phyloP scores from a whole-genome alignment of 352 stramenopile species.

The Pythium graminicola region DNA sequence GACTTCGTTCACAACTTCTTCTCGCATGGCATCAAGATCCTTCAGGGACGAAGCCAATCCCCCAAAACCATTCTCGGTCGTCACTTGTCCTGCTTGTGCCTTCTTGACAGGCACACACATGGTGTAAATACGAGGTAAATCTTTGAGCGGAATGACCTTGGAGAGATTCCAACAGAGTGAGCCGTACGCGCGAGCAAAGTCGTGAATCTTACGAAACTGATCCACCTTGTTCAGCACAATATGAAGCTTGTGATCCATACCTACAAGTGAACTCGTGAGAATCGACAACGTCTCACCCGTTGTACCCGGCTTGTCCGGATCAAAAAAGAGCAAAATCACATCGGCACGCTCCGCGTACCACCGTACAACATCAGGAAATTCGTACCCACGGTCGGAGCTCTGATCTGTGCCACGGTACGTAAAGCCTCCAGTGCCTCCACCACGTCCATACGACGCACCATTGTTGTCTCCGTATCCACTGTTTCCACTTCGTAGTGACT shows the following conservation, averaged over 20 bases:
- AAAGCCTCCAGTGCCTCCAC: conserved; percentile 5
- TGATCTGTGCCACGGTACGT: conserved; percentile 40
- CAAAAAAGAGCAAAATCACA: conserved; percentile 99
- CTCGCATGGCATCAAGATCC: conserved; percentile 93
- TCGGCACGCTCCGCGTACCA: conserved; percentile 99
- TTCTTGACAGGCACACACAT: conserved; percentile 96
- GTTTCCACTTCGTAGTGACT: conserved; percentile 22
- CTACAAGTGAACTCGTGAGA: conserved; percentile 93
- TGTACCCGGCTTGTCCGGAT: conserved; percentile 99
- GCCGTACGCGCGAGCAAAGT: conserved; percentile 99
- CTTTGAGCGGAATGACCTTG: conserved; percentile 98
- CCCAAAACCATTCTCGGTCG: conserved; percentile 51
- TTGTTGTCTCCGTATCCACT: conserved; percentile 15
- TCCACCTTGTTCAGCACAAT: conserved; percentile 99
- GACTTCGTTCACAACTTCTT: conserved; percentile 97
- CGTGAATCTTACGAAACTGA: conserved; percentile 98
- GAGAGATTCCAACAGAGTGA: conserved; percentile 99
- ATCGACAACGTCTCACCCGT: conserved; percentile 99
- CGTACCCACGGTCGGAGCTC: conserved; percentile 90
- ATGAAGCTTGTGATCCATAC: conserved; percentile 99
- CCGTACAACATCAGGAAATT: conserved; percentile 95
- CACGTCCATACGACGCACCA: conserved; percentile 2
- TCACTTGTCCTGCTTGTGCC: conserved; percentile 33
- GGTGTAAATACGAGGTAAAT: conserved; percentile 99
- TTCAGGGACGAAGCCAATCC: conserved; percentile 81